phyloP scores from a whole-genome alignment of 805 yeast genomes.

The Teunomyces gatunensis region DNA sequence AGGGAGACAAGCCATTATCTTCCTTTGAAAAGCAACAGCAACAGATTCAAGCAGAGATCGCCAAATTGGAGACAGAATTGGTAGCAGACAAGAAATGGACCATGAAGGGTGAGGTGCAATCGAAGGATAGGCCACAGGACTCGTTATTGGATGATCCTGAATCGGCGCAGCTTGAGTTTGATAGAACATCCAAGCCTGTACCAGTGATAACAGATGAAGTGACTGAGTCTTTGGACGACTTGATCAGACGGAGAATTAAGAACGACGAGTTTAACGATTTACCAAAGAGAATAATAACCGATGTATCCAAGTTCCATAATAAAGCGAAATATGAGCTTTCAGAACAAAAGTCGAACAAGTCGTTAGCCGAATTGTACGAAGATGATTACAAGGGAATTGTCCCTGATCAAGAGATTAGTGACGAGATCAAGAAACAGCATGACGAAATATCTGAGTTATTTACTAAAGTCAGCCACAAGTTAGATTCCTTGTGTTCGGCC shows the following conservation, averaged over 20 bases:
- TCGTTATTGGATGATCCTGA: slow-evolving; percentile 69
- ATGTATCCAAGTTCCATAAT: slow-evolving; percentile 55
- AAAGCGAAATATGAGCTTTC: slow-evolving; percentile 61
- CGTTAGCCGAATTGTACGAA: slow-evolving; percentile 89
- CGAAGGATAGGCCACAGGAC: slow-evolving; percentile 79
- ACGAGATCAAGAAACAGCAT: slow-evolving; percentile 70
- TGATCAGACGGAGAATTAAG: slow-evolving; percentile 79
- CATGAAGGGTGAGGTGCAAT: slow-evolving; percentile 86
- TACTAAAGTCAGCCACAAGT: slow-evolving; percentile 58
- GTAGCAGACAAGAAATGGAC: slow-evolving; percentile 93
- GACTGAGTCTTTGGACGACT: slow-evolving; percentile 83
- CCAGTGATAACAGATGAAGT: slow-evolving; percentile 90
- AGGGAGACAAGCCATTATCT: slow-evolving; percentile 45
- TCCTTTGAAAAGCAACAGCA: slow-evolving; percentile 82
- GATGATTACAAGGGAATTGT: slow-evolving; percentile 65
- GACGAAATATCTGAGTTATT: slow-evolving; percentile 71
- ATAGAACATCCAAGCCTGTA: slow-evolving; percentile 90
- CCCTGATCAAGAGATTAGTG: slow-evolving; percentile 48
- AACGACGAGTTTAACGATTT: slow-evolving; percentile 80
- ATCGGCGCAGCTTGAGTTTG: slow-evolving; percentile 69
- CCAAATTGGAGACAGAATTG: slow-evolving; percentile 77
- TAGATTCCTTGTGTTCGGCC: slow-evolving; percentile 91
- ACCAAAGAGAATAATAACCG: slow-evolving; percentile 67
- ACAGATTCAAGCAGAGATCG: slow-evolving; percentile 73
- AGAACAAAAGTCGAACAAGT: slow-evolving; percentile 80